These are phyloP conservation scores for Casuarina cunninghamiana DNA, from an alignment of 306 rosid species.

Conservation along the genomic window DNA sequence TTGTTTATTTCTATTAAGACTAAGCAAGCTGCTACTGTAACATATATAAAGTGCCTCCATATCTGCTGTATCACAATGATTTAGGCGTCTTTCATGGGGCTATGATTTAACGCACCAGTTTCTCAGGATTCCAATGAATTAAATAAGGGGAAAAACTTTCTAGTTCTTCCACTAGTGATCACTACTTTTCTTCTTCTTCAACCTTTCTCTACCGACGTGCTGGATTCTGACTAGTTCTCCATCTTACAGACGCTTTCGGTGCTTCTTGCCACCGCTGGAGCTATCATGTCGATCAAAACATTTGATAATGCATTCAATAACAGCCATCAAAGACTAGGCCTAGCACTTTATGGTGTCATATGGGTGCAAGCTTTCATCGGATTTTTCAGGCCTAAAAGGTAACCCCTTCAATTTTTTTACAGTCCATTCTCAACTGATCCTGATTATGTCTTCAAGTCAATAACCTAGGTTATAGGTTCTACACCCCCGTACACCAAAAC, in stretches of 20 bases:
- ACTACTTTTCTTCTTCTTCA: not conserved
- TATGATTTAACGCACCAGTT: not conserved
- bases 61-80: not conserved
- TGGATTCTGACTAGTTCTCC: slow-evolving; percentile 23
- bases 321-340: slow-evolving; percentile 85
- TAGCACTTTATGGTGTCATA: slow-evolving; percentile 73
- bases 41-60: not conserved
- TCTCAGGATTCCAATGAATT: not conserved
- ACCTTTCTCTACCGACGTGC: not conserved
- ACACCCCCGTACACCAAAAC: no score
- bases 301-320: slow-evolving; percentile 94
- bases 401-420: not conserved
- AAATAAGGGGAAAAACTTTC: not conserved
- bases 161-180: not conserved
- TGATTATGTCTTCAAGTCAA: no score
- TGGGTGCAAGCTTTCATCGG: slow-evolving; percentile 74
- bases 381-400: slow-evolving; percentile 91
- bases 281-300: slow-evolving; percentile 69
- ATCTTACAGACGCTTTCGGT: slow-evolving; percentile 59
- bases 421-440: not conserved
- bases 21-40: not conserved
- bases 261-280: slow-evolving; percentile 77
- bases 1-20: not conserved
- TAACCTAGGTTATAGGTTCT: no score
- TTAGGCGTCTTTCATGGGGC: not conserved